These are phyloP conservation scores for Teunomyces atbi DNA, from an alignment of 805 yeast species.

Conservation along the genomic window DNA sequence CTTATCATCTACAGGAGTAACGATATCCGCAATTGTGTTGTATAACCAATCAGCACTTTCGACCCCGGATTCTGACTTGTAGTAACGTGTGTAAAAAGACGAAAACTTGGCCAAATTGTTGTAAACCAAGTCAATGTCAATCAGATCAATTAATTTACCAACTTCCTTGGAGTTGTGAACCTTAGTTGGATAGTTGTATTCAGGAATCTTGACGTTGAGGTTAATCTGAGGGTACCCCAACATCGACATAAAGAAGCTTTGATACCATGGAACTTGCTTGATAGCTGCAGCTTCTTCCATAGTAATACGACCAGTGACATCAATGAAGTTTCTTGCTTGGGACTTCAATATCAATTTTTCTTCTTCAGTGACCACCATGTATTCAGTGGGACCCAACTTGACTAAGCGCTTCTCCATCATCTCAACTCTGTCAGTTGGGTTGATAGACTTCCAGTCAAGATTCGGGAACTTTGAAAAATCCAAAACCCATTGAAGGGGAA, in stretches of 20 bases:
- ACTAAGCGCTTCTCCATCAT: slow-evolving; percentile 21
- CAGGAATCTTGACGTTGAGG: slow-evolving; percentile 16
- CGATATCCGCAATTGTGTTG: slow-evolving; percentile 44
- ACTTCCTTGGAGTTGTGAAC: slow-evolving; percentile 40
- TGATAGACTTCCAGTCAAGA: not conserved
- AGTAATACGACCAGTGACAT: slow-evolving; percentile 53
- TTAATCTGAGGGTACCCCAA: slow-evolving; percentile 1
- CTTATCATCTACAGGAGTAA: slow-evolving; percentile 20
- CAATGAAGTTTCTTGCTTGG: slow-evolving; percentile 57
- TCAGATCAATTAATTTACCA: slow-evolving; percentile 35
- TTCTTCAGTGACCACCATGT: slow-evolving; percentile 32
- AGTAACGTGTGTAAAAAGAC: slow-evolving; percentile 73
- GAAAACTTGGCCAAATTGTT: slow-evolving; percentile 60
- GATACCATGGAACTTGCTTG: slow-evolving; percentile 14
- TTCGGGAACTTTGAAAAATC: not conserved
- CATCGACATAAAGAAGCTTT: too few relatives aligned
- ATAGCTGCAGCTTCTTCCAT: slow-evolving; percentile 27
- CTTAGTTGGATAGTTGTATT: slow-evolving; percentile 53
- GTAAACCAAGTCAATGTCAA: slow-evolving; percentile 49
- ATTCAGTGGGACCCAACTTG: slow-evolving; percentile 35
- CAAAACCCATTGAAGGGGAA: slow-evolving; percentile 2
- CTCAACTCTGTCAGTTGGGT: not conserved
- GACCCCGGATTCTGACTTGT: slow-evolving; percentile 67
- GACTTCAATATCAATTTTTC: slow-evolving; percentile 36
- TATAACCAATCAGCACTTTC: slow-evolving; percentile 72